phyloP scores from a whole-genome alignment of 2,329 filamentous ascomycete species.

The Hirsutella thompsonii region DNA sequence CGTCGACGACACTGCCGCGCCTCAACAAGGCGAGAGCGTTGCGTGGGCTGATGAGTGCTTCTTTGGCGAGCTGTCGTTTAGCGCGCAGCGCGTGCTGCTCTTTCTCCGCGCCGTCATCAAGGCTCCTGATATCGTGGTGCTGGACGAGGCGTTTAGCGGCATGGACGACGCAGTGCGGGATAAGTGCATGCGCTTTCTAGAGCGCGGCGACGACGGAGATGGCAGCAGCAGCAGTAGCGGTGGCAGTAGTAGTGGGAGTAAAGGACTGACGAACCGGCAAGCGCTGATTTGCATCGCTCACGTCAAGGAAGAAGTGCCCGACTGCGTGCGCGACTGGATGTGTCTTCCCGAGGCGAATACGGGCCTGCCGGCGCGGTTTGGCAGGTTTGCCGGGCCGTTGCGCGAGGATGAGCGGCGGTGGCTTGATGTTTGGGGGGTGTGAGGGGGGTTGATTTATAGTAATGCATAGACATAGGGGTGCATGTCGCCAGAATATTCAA shows the following conservation, averaged over 20 bases:
- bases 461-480: neutral
- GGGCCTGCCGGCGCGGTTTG: slow-evolving; percentile 47
- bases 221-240: slow-evolving; percentile 26
- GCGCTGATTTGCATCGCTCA: slow-evolving; percentile 90
- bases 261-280: slow-evolving; percentile 59
- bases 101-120: slow-evolving; percentile 76
- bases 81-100: slow-evolving; percentile 70
- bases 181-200: slow-evolving; percentile 74
- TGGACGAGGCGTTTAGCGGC: slow-evolving; percentile 81
- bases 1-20: too few species aligned
- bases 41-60: slow-evolving; percentile 54
- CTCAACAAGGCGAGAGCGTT: slow-evolving; percentile 15
- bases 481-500: too few species aligned
- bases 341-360: slow-evolving; percentile 68
- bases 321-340: slow-evolving; percentile 71
- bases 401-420: slow-evolving; percentile 44
- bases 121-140: slow-evolving; percentile 65
- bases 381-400: slow-evolving; percentile 48
- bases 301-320: slow-evolving; percentile 78
- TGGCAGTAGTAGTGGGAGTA: too few species aligned
- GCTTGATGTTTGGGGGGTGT: slow-evolving; percentile 51
- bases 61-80: slow-evolving; percentile 68
- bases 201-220: slow-evolving; percentile 42
- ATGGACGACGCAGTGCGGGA: slow-evolving; percentile 75
- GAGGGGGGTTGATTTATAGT: neutral